Evolutionary conservation across 345 rosid species (phyloP).

Genomic region (Ricinus communis): DNA sequence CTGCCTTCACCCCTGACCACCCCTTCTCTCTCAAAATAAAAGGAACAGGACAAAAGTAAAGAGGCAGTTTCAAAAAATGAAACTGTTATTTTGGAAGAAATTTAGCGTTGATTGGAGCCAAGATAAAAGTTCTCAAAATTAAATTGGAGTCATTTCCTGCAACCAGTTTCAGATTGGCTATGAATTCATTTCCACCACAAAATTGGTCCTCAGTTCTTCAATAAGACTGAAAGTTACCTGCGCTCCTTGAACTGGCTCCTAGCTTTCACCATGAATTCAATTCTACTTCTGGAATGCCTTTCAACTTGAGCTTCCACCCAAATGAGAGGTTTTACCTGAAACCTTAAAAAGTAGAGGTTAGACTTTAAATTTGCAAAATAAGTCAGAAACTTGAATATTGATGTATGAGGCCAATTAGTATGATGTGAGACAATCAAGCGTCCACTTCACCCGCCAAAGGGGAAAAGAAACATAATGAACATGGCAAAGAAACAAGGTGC

Average conservation of each 20-base stretch:
- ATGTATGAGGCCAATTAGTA: not conserved
- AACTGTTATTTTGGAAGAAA: not conserved
- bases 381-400: not conserved
- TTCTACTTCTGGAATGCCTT: slow-evolving; percentile 85
- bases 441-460: not conserved
- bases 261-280: slow-evolving; percentile 86
- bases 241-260: slow-evolving; percentile 95
- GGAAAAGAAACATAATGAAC: not conserved
- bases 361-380: not conserved
- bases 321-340: slow-evolving; percentile 91
- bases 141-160: not conserved
- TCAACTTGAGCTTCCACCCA: slow-evolving; percentile 98
- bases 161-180: not conserved
- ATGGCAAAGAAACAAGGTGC: slow-evolving; percentile 8
- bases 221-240: slow-evolving; percentile 39
- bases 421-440: not conserved
- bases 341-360: slow-evolving; percentile 5
- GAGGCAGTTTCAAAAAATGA: not conserved
- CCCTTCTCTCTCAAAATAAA: not conserved
- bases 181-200: not conserved
- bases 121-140: not conserved
- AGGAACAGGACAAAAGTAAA: not conserved
- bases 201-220: not conserved
- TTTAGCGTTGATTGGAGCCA: not conserved
- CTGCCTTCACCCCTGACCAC: too few relatives aligned